Base-by-base conservation (phyloP, 306 rosid species). In the Lathyrus tuberosus region DNA sequence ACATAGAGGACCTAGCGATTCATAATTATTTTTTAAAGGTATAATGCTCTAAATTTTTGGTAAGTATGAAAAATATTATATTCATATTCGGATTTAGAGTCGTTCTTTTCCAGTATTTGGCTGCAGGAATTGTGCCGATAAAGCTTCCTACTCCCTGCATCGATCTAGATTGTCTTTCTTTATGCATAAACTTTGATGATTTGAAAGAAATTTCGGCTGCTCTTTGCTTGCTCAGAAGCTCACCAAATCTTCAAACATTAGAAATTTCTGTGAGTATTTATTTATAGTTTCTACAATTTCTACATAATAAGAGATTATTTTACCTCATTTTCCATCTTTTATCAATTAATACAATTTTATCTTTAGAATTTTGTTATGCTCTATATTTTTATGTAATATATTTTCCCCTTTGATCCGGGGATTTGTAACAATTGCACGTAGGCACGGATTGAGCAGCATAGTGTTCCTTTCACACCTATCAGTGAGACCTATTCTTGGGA, bases 181-280 rank as follows among this genome's bases (percentile, higher is more conserved):
- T 47, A 47, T 0, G 1, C 10, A n/a, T 47, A 47, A 47, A 47
- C 4, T 47, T 47, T 9, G 18, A 47, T 47, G 20, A 15, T 0
- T 47, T 6, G 53, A 47, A 47, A 18, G 8, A 47, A 47, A 47
- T 47, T 15, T 47, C 11, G 1, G 53, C 9, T 47, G 22, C 18
- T 15, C 53, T 47, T 47, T 47, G 53, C 10, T 47, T 47, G 53
- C 53, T 47, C 10, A 47, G 8, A 2, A 47, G 10, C 9, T 15
- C 53, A 7, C 22, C 53, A 15, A 47, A 15, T 71, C 77, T 84
- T 37, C 89, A 67, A 67, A 85, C 73, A 9, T 64, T 82, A 24
- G 81, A 84, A 71, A 67, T 87, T 48, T 47, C 71, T 86, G 89
- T 84, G 60, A 84, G 89, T 73, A 42, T 71, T 68, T 35, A 51